phyloP scores from a whole-genome alignment of 2,329 filamentous ascomycete species.

The Stagonosporopsis tanaceti region DNA sequence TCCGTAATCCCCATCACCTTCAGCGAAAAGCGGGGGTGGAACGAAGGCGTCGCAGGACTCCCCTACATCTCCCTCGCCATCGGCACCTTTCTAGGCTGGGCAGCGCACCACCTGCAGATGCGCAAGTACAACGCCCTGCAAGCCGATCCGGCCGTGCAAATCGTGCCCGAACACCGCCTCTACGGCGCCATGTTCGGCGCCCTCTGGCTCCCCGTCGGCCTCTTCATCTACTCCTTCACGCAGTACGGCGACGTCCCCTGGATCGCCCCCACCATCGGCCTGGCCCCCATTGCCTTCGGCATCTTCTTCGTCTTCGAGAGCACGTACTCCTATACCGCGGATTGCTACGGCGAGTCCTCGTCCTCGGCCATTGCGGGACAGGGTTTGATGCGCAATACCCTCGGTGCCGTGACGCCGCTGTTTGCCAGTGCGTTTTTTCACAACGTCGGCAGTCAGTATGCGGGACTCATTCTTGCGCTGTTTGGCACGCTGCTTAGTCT shows the following conservation, averaged over 20 bases:
- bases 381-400: constrained; percentile 62
- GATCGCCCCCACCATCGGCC: constrained; percentile 59
- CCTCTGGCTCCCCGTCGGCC: constrained; percentile 41
- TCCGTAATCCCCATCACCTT: constrained; percentile 51
- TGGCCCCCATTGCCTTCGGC: constrained; percentile 60
- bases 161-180: constrained; percentile 49
- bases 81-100: constrained; percentile 59
- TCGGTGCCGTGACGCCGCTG: constrained; percentile 61
- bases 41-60: constrained; percentile 58
- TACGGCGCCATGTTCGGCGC: constrained; percentile 45
- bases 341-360: constrained; percentile 60
- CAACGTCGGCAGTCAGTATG: constrained; percentile 62
- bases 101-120: constrained; percentile 60
- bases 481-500: constrained; percentile 54
- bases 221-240: constrained; percentile 62
- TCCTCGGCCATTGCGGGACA: constrained; percentile 59
- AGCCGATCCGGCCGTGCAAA: constrained; percentile 44
- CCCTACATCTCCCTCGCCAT: constrained; percentile 62
- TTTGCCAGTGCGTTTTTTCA: constrained; percentile 63
- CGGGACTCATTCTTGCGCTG: constrained; percentile 58
- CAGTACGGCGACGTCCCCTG: constrained; percentile 60
- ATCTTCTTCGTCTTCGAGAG: constrained; percentile 62
- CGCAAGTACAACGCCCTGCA: constrained; percentile 57
- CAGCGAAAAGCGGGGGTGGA: constrained; percentile 61
- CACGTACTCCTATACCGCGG: constrained; percentile 60